Evolutionary conservation across 2,329 filamentous ascomycete genomes (phyloP), one percentile per base, ranked within the genome.

Genomic region (Cadophora gregata): DNA sequence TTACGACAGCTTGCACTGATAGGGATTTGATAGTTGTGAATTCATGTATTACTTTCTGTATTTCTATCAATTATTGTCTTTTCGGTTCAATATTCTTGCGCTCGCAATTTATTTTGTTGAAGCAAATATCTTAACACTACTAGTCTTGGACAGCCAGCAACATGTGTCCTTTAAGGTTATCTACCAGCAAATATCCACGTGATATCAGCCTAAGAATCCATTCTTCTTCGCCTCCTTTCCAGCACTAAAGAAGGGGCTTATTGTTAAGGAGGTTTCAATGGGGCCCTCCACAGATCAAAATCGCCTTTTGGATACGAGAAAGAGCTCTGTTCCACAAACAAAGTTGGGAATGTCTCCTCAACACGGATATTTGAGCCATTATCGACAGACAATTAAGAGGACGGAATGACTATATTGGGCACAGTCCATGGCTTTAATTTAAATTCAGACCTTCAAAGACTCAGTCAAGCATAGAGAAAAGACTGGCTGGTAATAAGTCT

Each of bases 161-260:
- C 16, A 53, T 29, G 25, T 53, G 27, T 53, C 48, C 48, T 51
- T n/a, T n/a, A n/a, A n/a, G n/a, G n/a, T n/a, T n/a, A n/a, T n/a
- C 16, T 9, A 6, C 12, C 21, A 42, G 55, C 21, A 9, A n/a
- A 25, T 9, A 31, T 53, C 25, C 50, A 53, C 27, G 50, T 53
- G 50, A 53, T 53, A 53, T 31, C 50, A 53, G 50, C 27, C 14
- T 19, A 21, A 47, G 50, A 27, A 31, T 31, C 25, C 25, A 14
- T 53, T 53, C 10, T 16, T 31, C 25, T 7, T 31, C n/a, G 27
- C 10, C 27, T 7, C n/a, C 50, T 27, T 51, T 51, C 24, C 24
- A 51, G 48, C 10, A 53, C 25, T 31, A 47, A 21, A 29, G 31
- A 9, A 1, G 50, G n/a, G 4, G n/a, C 3, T 4, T 27, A 50